A percentile compares a stretch with the other conserved stretches of the same genome.
Evolutionary conservation across 495 filamentous ascomycete genomes (phyloP).

Genomic region (Glonium stellatum): DNA sequence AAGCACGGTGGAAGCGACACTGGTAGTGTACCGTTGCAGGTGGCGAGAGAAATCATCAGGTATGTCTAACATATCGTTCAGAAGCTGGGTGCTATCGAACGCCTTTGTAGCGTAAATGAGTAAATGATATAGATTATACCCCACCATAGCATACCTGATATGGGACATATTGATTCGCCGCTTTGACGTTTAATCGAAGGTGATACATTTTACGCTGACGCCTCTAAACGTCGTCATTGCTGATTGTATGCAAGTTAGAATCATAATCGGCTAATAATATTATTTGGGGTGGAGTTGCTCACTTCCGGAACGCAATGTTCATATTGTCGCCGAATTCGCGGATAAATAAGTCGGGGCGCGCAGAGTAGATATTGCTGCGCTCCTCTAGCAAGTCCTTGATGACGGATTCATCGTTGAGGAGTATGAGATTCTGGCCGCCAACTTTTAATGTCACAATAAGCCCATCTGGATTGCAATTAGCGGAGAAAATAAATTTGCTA

Average conservation of each 20-base stretch:
- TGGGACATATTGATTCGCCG: background rate
- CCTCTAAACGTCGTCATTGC: slow-evolving; percentile 4
- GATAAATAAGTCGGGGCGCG: slow-evolving; percentile 1
- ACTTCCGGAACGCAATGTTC: slow-evolving; percentile 2
- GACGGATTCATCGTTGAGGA: slow-evolving; percentile 1
- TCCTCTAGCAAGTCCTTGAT: background rate
- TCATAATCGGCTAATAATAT: background rate
- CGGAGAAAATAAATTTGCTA: background rate
- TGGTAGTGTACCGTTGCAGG: slow-evolving; percentile 1
- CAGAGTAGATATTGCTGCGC: background rate
- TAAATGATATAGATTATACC: background rate
- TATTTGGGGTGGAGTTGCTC: background rate
- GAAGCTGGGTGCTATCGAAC: slow-evolving; percentile 1
- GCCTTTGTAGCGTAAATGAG: background rate
- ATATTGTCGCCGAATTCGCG: slow-evolving; percentile 1
- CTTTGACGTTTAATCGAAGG: background rate
- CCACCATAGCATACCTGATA: background rate
- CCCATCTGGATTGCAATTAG: background rate
- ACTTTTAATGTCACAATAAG: background rate
- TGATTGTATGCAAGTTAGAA: background rate
- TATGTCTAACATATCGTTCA: background rate
- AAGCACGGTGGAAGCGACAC: slow-evolving; percentile 1
- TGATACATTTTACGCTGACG: slow-evolving; percentile 3
- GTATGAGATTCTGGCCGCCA: background rate
- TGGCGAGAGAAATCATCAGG: slow-evolving; percentile 4